Percentiles rank a stretch among this genome's conserved stretches.
Evolutionary conservation across 1,284 basidiomycete species (phyloP).

Genomic region (Abortiporus biennis): DNA sequence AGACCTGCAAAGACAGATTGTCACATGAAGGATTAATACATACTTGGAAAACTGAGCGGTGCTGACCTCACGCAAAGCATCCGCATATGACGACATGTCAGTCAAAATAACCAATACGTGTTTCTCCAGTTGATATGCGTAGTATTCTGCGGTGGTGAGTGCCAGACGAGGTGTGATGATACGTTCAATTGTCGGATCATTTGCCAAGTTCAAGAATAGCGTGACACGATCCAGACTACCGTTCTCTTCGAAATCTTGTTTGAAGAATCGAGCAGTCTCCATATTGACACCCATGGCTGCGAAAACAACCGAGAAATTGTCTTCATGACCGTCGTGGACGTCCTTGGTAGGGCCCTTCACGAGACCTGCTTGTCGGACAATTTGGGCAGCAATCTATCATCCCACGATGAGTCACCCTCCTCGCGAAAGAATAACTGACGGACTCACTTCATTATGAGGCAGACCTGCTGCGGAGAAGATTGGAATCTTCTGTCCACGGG

Average conservation of each 20-base stretch:
- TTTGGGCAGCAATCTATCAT: conserved; percentile 97
- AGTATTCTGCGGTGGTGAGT: conserved; percentile 98
- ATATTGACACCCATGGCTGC: conserved; percentile 99
- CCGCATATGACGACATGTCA: conserved; percentile 98
- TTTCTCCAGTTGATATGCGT: conserved; percentile 99
- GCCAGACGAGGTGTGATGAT: conserved; percentile 99
- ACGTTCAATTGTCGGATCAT: conserved; percentile 99
- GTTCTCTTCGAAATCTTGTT: conserved; percentile 99
- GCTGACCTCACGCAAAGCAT: conserved; percentile 89
- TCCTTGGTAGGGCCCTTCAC: conserved; percentile 95
- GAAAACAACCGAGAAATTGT: conserved; percentile 99
- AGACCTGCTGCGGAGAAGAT: conserved; percentile 99
- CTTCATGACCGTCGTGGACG: conserved; percentile 98
- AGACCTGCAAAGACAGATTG: conserved; percentile 71
- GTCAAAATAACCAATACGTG: conserved; percentile 99
- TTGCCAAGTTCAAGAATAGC: conserved; percentile 97
- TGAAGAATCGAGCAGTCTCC: conserved; percentile 99
- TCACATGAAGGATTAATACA: conserved; percentile 1
- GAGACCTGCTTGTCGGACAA: conserved; percentile 97
- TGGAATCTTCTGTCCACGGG: conserved; percentile 99
- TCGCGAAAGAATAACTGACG: conserved; percentile 10
- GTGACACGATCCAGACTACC: conserved; percentile 97
- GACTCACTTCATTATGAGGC: conserved; percentile 90
- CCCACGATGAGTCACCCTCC: conserved; percentile 12
- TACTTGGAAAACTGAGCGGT: conserved; percentile 6